Evolutionary conservation across 768 basidiomycete species (phyloP).

Genomic region (Gymnopilus dilepis): DNA sequence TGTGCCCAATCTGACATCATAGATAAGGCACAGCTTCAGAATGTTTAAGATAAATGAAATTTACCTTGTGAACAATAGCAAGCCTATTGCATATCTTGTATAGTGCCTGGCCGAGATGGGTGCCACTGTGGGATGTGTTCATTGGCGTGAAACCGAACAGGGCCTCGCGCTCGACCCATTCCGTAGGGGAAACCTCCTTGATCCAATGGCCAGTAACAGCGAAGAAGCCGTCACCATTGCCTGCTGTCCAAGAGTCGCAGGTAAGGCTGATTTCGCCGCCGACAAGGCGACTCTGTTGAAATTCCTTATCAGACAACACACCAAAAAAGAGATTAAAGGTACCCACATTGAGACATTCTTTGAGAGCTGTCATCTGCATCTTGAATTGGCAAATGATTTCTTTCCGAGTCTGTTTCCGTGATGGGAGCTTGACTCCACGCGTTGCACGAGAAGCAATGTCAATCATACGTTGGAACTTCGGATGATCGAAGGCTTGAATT

Average conservation of each 20-base stretch:
- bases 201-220: conserved; percentile 45
- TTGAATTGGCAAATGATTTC: conserved; percentile 20
- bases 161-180: conserved; percentile 36
- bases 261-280: conserved; percentile 34
- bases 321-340: not conserved
- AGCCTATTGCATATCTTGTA: conserved; percentile 15
- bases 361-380: conserved; percentile 12
- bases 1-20: conserved; percentile 3
- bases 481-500: conserved; percentile 31
- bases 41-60: not conserved
- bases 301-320: not conserved
- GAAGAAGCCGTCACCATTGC: conserved; percentile 42
- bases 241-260: conserved; percentile 47
- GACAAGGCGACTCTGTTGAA: conserved; percentile 10
- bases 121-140: conserved; percentile 44
- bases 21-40: not conserved
- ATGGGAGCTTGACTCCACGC: not conserved
- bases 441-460: not conserved
- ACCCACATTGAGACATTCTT: conserved; percentile 16
- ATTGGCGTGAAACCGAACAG: conserved; percentile 41
- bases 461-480: conserved; percentile 32
- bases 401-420: conserved; percentile 20
- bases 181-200: conserved; percentile 31
- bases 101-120: conserved; percentile 8
- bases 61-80: not conserved